A percentile compares a stretch with the other conserved stretches of the same genome.
Evolutionary conservation across 1,284 basidiomycete species (phyloP).

Genomic region (Coniophora puteana): DNA sequence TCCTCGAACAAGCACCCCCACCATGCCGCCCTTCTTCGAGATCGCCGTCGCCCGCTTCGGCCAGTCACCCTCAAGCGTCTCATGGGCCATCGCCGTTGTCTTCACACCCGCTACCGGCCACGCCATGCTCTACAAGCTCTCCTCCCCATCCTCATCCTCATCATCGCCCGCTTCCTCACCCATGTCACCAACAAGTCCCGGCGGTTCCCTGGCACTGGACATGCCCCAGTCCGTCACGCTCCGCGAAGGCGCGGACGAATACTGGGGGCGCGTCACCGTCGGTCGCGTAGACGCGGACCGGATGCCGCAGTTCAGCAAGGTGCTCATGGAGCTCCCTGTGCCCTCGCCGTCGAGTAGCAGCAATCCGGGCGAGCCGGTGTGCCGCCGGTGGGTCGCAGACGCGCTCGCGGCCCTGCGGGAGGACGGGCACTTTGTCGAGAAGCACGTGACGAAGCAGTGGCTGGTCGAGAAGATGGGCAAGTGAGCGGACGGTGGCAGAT

Average conservation of each 20-base stretch:
- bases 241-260: constrained; percentile 25
- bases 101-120: constrained; percentile 24
- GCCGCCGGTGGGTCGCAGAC: constrained; percentile 25
- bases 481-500: no score
- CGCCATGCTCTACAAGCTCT: constrained; percentile 28
- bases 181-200: not conserved
- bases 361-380: no score
- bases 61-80: constrained; percentile 15
- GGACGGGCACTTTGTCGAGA: constrained; percentile 27
- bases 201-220: no score
- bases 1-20: constrained; percentile 6
- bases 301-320: constrained; percentile 22
- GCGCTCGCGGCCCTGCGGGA: constrained; percentile 24
- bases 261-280: constrained; percentile 18
- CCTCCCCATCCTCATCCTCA: constrained; percentile 23
- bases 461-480: constrained; percentile 22
- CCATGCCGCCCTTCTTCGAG: constrained; percentile 30
- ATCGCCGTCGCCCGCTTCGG: constrained; percentile 25
- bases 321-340: constrained; percentile 22
- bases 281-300: constrained; percentile 25
- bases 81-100: constrained; percentile 26
- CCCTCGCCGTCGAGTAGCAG: constrained; percentile 25
- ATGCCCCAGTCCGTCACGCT: constrained; percentile 29
- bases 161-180: no score
- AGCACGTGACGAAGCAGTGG: constrained; percentile 28